Evolutionary conservation across 495 filamentous ascomycete genomes (phyloP), one percentile per base, ranked within the genome.

Genomic region (Talaromyces nanjingensis): DNA sequence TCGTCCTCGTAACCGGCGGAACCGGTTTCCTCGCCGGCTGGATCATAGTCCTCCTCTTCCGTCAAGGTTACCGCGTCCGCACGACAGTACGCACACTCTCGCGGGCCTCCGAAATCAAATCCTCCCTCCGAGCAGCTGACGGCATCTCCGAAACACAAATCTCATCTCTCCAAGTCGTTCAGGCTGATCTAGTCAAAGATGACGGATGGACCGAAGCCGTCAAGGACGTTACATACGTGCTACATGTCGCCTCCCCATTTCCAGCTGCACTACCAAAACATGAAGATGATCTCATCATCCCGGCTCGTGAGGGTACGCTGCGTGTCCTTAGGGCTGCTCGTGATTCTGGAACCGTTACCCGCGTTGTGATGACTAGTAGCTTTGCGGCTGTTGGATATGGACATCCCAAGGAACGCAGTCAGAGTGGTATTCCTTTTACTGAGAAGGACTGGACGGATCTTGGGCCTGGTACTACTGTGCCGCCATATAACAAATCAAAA

Each of bases 371-470:
- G 39, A 62, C 59, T 11, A 62, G 59, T 47, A 62, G 59, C 45
- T 62, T 49, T 49, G 59, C 59, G 0, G 59, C 59, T 12, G 27
- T 62, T 16, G 59, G 24, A 9, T 24, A 27, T 7, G 59, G 39
- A 16, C 24, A 52, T 33, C 22, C 34, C 29, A 67, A 74, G 45
- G 71, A 77, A 37, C 33, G 66, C 4, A 33, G 33, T 5, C 65
- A 53, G 25, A 65, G 69, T 22, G 71, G 69, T 22, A 66, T 66
- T 56, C 64, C 65, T 7, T 77, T 73, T 64, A 77, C 72, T 0
- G 74, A 75, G 53, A 69, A 74, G 20, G 70, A 78, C 55, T 80
- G 76, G 74, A 77, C 72, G 53, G 68, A 75, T 1, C 73, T 77
- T 67, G 33, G 55, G 25, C 33, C 54, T 42, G 37, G 34, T 3